phyloP scores from a whole-genome alignment of 805 yeast species.

The Yarrowia porcina region DNA sequence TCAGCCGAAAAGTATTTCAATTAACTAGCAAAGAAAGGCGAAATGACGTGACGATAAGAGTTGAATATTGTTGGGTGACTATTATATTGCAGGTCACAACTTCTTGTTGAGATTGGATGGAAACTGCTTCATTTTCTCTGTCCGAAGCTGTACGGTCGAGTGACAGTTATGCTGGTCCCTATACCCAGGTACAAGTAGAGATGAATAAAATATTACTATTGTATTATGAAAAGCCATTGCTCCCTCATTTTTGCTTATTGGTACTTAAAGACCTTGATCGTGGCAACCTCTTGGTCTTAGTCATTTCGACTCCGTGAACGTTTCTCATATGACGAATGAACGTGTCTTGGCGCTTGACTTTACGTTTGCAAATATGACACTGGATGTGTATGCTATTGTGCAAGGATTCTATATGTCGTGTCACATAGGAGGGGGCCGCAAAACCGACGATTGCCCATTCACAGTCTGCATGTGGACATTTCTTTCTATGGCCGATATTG shows the following conservation, averaged over 20 bases:
- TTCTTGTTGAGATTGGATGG: no score
- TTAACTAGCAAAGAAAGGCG: no score
- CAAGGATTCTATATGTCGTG: background rate
- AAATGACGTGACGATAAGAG: no score
- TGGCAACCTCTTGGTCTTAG: background rate
- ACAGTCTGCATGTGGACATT: background rate
- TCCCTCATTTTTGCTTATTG: background rate
- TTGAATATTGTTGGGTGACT: no score
- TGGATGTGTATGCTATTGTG: background rate
- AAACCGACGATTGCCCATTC: background rate
- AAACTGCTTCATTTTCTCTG: no score
- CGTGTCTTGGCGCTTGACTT: background rate
- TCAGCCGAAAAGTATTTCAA: no score
- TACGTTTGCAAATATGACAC: background rate
- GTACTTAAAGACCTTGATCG: background rate
- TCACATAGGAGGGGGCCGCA: background rate
- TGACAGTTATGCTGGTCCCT: no score
- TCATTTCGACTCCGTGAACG: background rate
- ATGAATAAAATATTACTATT: background rate
- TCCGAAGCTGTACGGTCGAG: no score
- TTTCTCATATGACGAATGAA: slow-evolving; percentile 1
- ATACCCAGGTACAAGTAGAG: no score
- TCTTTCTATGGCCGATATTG: background rate
- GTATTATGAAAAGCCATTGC: background rate
- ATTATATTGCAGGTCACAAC: no score